phyloP scores from a whole-genome alignment of 2,329 filamentous ascomycete species.

The Allantophomopsis lycopodina region DNA sequence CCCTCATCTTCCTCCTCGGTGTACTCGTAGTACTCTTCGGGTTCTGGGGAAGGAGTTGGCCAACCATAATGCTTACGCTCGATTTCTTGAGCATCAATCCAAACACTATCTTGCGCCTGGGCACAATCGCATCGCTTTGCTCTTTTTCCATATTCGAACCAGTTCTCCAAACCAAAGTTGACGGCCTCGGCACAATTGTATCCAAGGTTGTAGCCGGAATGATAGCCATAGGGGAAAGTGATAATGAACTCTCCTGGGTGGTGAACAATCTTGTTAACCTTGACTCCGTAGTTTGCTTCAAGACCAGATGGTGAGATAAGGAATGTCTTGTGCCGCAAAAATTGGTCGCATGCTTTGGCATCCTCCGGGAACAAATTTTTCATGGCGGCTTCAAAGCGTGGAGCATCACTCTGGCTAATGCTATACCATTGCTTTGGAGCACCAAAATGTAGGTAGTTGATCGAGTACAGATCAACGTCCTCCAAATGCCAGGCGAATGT shows the following conservation, averaged over 20 bases:
- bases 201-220: conserved; percentile 93
- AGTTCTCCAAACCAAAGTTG: conserved; percentile 92
- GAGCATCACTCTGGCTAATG: conserved; percentile 89
- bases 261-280: conserved; percentile 89
- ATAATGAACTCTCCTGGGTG: conserved; percentile 97
- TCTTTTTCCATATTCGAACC: conserved; percentile 88
- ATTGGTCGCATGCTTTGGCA: conserved; percentile 90
- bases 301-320: conserved; percentile 85
- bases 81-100: conserved; percentile 94
- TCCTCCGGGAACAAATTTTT: conserved; percentile 89
- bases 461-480: conserved; percentile 97
- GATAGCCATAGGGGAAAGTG: conserved; percentile 96
- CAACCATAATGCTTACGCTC: conserved; percentile 89
- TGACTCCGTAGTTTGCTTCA: conserved; percentile 81
- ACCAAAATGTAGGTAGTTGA: conserved; percentile 98
- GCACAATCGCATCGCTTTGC: conserved; percentile 96
- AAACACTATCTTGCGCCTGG: conserved; percentile 89
- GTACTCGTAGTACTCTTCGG: conserved; percentile 58
- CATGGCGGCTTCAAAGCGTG: conserved; percentile 90
- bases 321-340: conserved; percentile 94
- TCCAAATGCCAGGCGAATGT: conserved; percentile 99
- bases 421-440: conserved; percentile 99
- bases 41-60: conserved; percentile 71
- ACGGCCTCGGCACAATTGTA: conserved; percentile 99
- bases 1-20: conserved; percentile 47